Percentiles rank a stretch among this genome's conserved stretches.
Evolutionary conservation across 2,329 filamentous ascomycete species (phyloP).

Genomic region (Penicillium paneum): DNA sequence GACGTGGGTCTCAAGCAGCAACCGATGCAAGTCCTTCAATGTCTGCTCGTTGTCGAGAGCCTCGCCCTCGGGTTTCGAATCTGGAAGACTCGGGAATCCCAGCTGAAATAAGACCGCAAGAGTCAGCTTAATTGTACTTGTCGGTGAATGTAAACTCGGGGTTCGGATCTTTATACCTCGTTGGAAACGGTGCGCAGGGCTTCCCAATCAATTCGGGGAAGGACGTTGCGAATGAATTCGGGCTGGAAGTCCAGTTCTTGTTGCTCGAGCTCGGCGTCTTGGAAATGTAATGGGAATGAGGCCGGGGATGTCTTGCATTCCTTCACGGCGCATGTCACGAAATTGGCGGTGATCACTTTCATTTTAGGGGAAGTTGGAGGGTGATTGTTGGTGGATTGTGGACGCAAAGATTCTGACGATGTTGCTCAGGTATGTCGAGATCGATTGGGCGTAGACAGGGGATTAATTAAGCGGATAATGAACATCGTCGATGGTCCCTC

Average conservation of each 20-base stretch:
- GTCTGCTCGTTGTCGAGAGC: conserved; percentile 65
- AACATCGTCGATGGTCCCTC: conserved; percentile 1
- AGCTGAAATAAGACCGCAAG: conserved; percentile 52
- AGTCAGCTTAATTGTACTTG: not conserved
- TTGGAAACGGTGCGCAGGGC: conserved; percentile 70
- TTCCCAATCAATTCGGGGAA: conserved; percentile 85
- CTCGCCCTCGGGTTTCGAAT: conserved; percentile 60
- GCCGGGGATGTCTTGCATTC: conserved; percentile 76
- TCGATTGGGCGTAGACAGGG: not conserved
- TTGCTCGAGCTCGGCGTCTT: conserved; percentile 84
- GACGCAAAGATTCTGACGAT: not conserved
- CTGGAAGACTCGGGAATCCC: conserved; percentile 71
- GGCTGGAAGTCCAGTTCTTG: conserved; percentile 78
- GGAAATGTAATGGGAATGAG: conserved; percentile 88
- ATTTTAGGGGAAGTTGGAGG: conserved; percentile 48
- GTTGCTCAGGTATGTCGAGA: not conserved
- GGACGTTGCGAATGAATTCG: conserved; percentile 75
- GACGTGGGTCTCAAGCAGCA: conserved; percentile 87
- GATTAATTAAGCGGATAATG: not conserved
- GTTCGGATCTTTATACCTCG: conserved; percentile 48
- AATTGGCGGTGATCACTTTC: conserved; percentile 96
- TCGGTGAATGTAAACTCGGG: not conserved
- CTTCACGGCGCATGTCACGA: conserved; percentile 94
- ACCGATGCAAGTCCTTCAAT: conserved; percentile 71
- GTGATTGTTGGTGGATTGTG: not conserved